Base-by-base conservation (phyloP, 164 flowering plant genomes). In the Euptelea pleiosperma region DNA sequence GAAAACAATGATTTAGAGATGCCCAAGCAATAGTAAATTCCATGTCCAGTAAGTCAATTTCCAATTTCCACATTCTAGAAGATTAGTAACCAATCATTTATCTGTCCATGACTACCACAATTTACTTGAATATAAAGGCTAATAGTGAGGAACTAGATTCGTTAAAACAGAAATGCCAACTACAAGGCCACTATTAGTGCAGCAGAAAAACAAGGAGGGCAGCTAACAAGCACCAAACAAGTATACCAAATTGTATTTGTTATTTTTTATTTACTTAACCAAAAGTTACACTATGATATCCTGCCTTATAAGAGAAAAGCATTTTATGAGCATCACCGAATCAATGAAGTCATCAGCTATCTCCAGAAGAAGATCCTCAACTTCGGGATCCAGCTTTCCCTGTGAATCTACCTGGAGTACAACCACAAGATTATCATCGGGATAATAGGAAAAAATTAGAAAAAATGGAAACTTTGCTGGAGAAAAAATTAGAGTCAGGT, bases 321-420 rank as follows among this genome's bases (percentile, higher is more conserved):
- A 44, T 44, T 19, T 55, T 21, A 57, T 34, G 54, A 46, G 66
- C 29, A 57, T 81, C 60, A 84, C 89, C 56, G 89, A 77, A 68
- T 91, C 94, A 70, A 89, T 79, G 68, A 91, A 91, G 66, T 84
- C 84, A 67, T 86, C 96, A 44, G 90, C 92, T 35, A 91, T 58
- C 80, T 83, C 94, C 74, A 91, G 63, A 28, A 93, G 85, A 51
- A 90, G 71, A 68, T 87, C 97, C 77, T 86, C 89, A 70, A 93
- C 92, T 50, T 82, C 94, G 68, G 96, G 86, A 52, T 90, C 96
- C 70, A 93, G 65, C 64, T 70, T 85, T 51, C 79, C 97, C 8
- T 72, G 84, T 51, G 81, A 41, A 80, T 90, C 89, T 62, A 93
- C 81, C 98, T 93, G 67, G 25, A 46, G 40, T 34, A 68, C 5